phyloP scores from a whole-genome alignment of 2,329 filamentous ascomycete genomes.

The Metarhizium rileyi region DNA sequence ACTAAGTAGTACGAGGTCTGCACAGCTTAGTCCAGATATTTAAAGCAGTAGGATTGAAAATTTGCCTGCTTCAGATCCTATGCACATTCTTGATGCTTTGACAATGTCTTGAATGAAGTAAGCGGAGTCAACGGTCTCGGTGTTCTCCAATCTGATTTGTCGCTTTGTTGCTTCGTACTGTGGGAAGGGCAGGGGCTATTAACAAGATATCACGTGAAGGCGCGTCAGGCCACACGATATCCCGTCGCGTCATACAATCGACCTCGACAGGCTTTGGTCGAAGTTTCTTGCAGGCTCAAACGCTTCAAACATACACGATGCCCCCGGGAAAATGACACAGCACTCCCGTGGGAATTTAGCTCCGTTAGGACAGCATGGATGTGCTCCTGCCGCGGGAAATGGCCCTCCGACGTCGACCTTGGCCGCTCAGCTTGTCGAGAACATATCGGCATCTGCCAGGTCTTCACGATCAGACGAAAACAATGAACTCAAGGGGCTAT shows the following conservation, averaged over 20 bases:
- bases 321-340: constrained; percentile 19
- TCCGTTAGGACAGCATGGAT: constrained; percentile 8
- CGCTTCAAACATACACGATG: constrained; percentile 14
- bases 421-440: constrained; percentile 78
- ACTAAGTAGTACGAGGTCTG: neutral
- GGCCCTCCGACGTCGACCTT: constrained; percentile 65
- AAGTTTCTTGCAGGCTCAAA: neutral
- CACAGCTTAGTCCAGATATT: neutral
- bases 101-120: no score
- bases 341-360: constrained; percentile 12
- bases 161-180: no score
- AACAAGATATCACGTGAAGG: constrained; percentile 8
- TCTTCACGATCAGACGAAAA: constrained; percentile 56
- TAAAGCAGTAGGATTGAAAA: neutral
- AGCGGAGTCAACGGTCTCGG: no score
- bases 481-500: constrained; percentile 65
- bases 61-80: neutral
- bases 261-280: neutral
- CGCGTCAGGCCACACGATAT: neutral
- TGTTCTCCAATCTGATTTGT: no score
- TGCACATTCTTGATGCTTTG: no score
- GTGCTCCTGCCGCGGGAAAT: constrained; percentile 11
- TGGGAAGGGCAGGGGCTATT: no score
- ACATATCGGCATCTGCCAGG: constrained; percentile 56
- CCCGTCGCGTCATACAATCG: constrained; percentile 1